Percentiles rank a stretch among this genome's conserved stretches.
phyloP scores from a whole-genome alignment of 2,329 filamentous ascomycete species.

The Claviceps pazoutovae region DNA sequence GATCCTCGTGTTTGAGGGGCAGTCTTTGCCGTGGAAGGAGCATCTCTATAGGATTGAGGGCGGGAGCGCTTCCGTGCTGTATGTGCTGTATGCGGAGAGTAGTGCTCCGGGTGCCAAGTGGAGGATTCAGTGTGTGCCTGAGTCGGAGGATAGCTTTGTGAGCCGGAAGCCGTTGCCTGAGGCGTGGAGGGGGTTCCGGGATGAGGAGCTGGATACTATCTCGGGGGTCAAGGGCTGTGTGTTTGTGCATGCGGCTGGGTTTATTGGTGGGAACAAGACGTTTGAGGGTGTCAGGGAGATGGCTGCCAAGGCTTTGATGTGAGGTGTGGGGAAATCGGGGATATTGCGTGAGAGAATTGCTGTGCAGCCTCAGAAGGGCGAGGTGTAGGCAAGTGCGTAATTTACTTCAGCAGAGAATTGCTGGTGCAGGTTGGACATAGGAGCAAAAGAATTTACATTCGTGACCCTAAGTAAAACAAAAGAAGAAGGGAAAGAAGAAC shows the following conservation, averaged over 20 bases:
- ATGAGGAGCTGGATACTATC: constrained; percentile 67
- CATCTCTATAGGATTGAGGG: constrained; percentile 81
- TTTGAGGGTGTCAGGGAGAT: constrained; percentile 79
- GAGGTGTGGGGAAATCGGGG: not conserved
- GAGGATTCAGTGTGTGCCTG: constrained; percentile 86
- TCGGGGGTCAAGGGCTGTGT: constrained; percentile 60
- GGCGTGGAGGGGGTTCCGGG: constrained; percentile 80
- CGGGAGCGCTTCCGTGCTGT: constrained; percentile 49
- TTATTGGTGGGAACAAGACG: constrained; percentile 90
- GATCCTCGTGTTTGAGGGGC: constrained; percentile 63
- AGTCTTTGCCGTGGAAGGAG: constrained; percentile 88
- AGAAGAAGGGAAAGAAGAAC: not conserved
- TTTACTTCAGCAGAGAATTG: too few species aligned
- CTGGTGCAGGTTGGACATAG: not conserved
- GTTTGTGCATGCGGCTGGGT: constrained; percentile 88
- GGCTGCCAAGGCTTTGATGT: constrained; percentile 58
- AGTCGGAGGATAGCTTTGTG: constrained; percentile 71
- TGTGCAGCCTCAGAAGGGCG: too few species aligned
- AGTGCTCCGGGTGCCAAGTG: constrained; percentile 65
- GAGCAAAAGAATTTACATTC: not conserved
- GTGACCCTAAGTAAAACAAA: not conserved
- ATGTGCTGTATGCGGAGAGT: constrained; percentile 85
- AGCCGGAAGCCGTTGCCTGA: constrained; percentile 86
- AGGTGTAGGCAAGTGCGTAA: too few species aligned
- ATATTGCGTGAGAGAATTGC: too few species aligned